phyloP scores from a whole-genome alignment of 164 flowering plant species.

The Pachysandra terminalis region DNA sequence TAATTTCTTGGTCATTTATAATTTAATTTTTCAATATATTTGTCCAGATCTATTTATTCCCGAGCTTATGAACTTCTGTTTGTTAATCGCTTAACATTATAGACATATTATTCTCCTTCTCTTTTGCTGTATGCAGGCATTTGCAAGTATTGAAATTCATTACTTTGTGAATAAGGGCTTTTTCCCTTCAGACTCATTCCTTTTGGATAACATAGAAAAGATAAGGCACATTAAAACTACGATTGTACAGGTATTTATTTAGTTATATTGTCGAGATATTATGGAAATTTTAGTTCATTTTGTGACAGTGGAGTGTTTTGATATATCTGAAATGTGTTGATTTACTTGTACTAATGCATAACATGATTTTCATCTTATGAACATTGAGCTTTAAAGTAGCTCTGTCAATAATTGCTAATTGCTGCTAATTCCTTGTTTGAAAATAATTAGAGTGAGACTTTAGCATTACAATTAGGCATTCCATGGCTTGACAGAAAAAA shows the following conservation, averaged over 20 bases:
- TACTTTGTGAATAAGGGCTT: slow-evolving; percentile 88
- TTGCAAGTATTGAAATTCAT: slow-evolving; percentile 95
- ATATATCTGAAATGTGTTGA: neutral
- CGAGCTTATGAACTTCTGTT: too few species aligned
- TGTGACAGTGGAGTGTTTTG: neutral
- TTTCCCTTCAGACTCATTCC: slow-evolving; percentile 76
- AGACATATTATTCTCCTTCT: neutral
- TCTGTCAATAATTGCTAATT: neutral
- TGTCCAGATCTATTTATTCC: neutral
- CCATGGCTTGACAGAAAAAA: neutral
- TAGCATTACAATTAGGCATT: neutral
- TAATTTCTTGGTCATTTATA: too few species aligned
- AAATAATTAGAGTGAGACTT: neutral
- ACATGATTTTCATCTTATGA: neutral
- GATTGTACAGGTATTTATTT: slow-evolving; percentile 74
- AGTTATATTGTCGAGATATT: neutral
- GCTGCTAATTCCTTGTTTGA: neutral
- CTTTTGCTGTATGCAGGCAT: slow-evolving; percentile 54
- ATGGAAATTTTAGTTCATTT: neutral
- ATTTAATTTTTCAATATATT: too few species aligned
- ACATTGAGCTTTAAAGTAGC: neutral
- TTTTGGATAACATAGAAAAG: slow-evolving; percentile 85
- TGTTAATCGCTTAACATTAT: too few species aligned
- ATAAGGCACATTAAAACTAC: slow-evolving; percentile 76
- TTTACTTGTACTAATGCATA: neutral